Evolutionary conservation across 2,329 filamentous ascomycete genomes (phyloP), one percentile per base, ranked within the genome.

Genomic region (Fusarium phyllophilum): DNA sequence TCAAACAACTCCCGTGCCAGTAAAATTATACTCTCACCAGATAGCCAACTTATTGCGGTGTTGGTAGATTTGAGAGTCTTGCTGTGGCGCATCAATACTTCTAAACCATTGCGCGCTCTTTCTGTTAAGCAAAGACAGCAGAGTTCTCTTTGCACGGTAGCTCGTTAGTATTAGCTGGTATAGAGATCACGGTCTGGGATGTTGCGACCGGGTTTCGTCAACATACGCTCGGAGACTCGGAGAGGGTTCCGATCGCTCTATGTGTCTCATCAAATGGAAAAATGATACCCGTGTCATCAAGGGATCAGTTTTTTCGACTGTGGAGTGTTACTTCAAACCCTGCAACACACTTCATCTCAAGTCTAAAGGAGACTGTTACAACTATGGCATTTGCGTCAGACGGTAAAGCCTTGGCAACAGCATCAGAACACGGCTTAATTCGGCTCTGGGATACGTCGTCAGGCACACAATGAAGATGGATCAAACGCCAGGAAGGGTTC

Each of bases 1-100:
- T 8, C 14, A 17, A 42, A 1, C 17, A 6, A 11, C 22, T 24
- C 41, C 14, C 0, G 0, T 10, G 41, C 24, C 41, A 7, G 3
- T 0, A 24, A 42, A 1, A n/a, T 42, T 24, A 0, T n/a, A 7
- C 24, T 24, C 7, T 17, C 41, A 8, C 41, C 41, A 17, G 41
- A 42, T 11, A 7, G 41, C 14, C 22, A 42, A 42, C 14, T 42
- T 3, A 42, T 42, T 8, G 41, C 41, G 22, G 22, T 8, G 0
- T 17, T 42, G 6, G 41, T 14, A 1, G 0, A 15, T 2, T 10
- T 3, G 2, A 14, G 7, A 17, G 41, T 42, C 1, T 42, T 42
- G 4, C 1, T n/a, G 17, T 42, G 41, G 14, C 8, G 8, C 22
- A 11, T 42, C 0, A 42, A 14, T n/a, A 1, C 1, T 6, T 17